Evolutionary conservation across 2,329 filamentous ascomycete species (phyloP), one percentile per base, ranked within the genome.

Genomic region (Diaporthe citriasiana): DNA sequence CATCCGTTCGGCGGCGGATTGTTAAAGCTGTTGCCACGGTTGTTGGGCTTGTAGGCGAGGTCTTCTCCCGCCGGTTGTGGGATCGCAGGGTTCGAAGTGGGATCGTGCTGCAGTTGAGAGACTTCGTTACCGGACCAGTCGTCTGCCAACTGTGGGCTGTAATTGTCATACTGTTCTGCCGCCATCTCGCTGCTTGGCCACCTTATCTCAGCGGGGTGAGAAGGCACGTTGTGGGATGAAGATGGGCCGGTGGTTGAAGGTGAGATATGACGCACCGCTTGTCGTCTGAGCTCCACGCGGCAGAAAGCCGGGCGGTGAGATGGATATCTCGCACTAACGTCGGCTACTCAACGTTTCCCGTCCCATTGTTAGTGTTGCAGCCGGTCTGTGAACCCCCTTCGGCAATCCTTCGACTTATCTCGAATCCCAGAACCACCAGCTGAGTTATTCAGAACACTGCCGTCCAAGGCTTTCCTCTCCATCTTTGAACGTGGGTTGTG

Each of bases 1-100:
- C 73, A 73, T 15, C 70, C 73, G 27, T 66, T 51, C 0, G 73
- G 63, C 17, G 63, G 63, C 6, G 73, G 70, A 47, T 74, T 73
- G 50, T 73, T 74, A 53, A 40, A 56, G 42, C 73, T 74, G 60
- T 55, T 33, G n/a, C 47, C 51, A 4, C 65, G 65, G 27, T n/a
- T n/a, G 10, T 51, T 57, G 27, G 35, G 63, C 19, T 38, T 59
- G 70, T 74, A 73, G 40, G 63, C 69, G 47, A 74, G 55, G 70
- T 73, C 70, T 9, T 51, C 63, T 35, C 19, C 7, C 27, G 68
- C 27, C 4, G 53, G 19, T n/a, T 57, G 42, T n/a, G 27, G 22
- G 13, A 19, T 19, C 8, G 42, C 42, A 47, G 27, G 35, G 38
- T 35, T 27, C 25, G 35, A 25, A 13, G 10, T 45, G 45, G 56